Base-by-base conservation (phyloP, 176 grass and related monocot genomes). In the Paspalum notatum region DNA sequence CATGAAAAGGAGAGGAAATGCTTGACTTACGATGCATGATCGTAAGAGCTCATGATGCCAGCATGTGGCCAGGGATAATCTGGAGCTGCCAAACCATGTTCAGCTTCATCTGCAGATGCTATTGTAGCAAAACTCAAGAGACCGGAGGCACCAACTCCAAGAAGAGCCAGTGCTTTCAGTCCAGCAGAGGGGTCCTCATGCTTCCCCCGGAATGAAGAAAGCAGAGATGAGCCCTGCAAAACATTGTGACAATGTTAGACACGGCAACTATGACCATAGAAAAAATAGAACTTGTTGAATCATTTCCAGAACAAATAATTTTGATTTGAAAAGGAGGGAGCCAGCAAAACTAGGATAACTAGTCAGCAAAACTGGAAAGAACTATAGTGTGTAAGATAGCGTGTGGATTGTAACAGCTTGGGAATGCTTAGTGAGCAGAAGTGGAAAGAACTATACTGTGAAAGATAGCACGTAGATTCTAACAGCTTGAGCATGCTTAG, bases 21-120 rank as follows among this genome's bases (percentile, higher is more conserved):
- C 37, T 79, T 58, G 43, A 87, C 95, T 95, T 89, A 98, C 96
- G 96, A 99, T 69, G 90, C 88, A 40, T 99, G 92, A 59, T 95
- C 96, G 44, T 95, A 99, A 46, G 96, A 99, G 78, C 96, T 99
- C 77, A 99, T 89, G 61, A 99, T 99, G 68, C 97, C 97, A 55
- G 90, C 80, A 80, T 99, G 97, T 41, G 97, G 97, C 97, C 97
- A 99, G 26, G 97, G 97, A 81, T 99, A 99, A 12, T 73, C 81
- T 39, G 90, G 82, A n/a, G 88, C 82, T 17, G 86, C 80, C 70
- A 99, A 81, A 20, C 96, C 92, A 89, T 95, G 96, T 82, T 95
- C 96, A 69, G 92, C 86, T 87, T 99, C 96, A 86, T 99, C 96
- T 74, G 96, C 96, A 80, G 84, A 90, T 49, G 93, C 90, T 69